phyloP scores from a whole-genome alignment of 495 filamentous ascomycete species.

The Xanthoparmelia taractica region DNA sequence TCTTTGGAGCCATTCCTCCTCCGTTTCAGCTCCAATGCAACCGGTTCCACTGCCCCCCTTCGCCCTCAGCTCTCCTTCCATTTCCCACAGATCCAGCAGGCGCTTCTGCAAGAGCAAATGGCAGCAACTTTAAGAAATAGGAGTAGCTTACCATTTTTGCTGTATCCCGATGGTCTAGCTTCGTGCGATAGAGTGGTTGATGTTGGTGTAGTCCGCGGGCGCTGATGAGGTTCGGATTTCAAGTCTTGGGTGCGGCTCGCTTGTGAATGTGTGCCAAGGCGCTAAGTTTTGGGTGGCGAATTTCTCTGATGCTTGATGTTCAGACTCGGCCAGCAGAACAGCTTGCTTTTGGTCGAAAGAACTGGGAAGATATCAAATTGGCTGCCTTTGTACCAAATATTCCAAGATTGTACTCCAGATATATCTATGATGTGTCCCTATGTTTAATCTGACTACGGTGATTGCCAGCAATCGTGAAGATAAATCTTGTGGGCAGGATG shows the following conservation, averaged over 20 bases:
- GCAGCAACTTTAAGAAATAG: not conserved
- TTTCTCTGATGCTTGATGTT: too few species aligned
- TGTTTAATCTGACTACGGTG: not conserved
- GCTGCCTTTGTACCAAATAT: not conserved
- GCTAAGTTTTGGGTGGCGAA: not conserved
- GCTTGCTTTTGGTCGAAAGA: not conserved
- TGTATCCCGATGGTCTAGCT: slow-evolving; percentile 31
- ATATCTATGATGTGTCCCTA: not conserved
- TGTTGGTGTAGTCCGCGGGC: not conserved
- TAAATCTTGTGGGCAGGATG: not conserved
- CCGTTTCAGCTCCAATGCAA: too few species aligned
- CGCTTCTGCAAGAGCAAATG: not conserved
- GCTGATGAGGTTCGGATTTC: slow-evolving; percentile 5
- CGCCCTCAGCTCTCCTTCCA: not conserved
- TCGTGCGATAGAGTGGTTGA: slow-evolving; percentile 19
- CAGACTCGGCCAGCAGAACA: not conserved
- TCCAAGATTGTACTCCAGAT: not conserved
- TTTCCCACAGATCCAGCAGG: not conserved
- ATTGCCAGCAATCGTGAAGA: not conserved
- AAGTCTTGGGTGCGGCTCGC: slow-evolving; percentile 11
- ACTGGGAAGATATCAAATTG: not conserved
- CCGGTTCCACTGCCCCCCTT: too few species aligned
- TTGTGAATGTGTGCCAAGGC: slow-evolving; percentile 8
- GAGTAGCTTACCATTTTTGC: slow-evolving; percentile 52
- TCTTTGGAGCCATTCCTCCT: too few species aligned